Percentiles rank a stretch among this genome's conserved stretches.
phyloP scores from a whole-genome alignment of 805 yeast genomes.

The Barnettozyma pratensis region DNA sequence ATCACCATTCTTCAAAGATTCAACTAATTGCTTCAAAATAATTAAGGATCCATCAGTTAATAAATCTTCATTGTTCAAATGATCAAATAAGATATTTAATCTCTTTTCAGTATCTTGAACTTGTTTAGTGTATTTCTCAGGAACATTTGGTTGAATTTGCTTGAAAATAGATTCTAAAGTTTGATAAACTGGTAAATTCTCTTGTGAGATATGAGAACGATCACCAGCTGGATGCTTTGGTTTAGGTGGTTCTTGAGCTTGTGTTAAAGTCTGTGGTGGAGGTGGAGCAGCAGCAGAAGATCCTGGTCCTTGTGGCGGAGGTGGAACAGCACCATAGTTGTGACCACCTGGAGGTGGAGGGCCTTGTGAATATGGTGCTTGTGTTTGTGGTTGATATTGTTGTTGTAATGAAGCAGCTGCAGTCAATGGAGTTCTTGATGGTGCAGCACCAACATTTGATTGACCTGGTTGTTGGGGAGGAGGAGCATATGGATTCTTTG shows the following conservation, averaged over 20 bases:
- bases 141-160: conserved; percentile 65
- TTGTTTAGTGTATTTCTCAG: conserved; percentile 69
- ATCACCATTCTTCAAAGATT: conserved; percentile 47
- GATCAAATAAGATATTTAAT: conserved; percentile 68
- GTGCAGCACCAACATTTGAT: conserved; percentile 27
- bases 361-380: conserved; percentile 18
- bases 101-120: conserved; percentile 79
- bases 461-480: conserved; percentile 25
- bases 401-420: conserved; percentile 13
- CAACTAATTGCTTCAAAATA: conserved; percentile 46
- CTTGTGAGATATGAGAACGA: conserved; percentile 59
- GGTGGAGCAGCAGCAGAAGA: background rate
- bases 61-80: conserved; percentile 67
- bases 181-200: conserved; percentile 53
- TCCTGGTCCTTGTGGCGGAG: conserved; percentile 4
- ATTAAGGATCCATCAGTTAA: conserved; percentile 52
- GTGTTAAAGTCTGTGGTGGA: conserved; percentile 15
- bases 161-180: conserved; percentile 50
- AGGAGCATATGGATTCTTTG: conserved; percentile 35
- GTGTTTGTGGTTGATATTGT: conserved; percentile 1
- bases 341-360: conserved; percentile 18
- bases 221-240: conserved; percentile 55
- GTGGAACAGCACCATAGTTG: conserved; percentile 24
- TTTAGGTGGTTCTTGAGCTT: conserved; percentile 14
- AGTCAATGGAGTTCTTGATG: conserved; percentile 22